A percentile compares a stretch with the other conserved stretches of the same genome.
These are phyloP conservation scores for Neoboletus subvelutipes DNA, from an alignment of 768 basidiomycete genomes.

Conservation along the genomic window DNA sequence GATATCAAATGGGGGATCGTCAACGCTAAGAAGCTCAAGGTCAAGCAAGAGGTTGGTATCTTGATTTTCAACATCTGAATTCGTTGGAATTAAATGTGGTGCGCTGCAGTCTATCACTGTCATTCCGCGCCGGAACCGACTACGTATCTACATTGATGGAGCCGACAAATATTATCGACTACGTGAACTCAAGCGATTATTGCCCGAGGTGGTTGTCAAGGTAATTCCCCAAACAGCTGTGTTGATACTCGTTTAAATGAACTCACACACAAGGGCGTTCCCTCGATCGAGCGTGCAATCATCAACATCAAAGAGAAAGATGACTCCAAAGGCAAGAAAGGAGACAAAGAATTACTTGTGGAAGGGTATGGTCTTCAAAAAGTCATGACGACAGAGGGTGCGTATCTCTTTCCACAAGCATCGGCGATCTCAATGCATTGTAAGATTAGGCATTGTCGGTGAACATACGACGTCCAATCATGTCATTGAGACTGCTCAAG, in stretches of 20 bases:
- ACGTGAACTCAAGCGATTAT: slow-evolving; percentile 79
- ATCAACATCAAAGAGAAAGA: slow-evolving; percentile 95
- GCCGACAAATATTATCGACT: slow-evolving; percentile 80
- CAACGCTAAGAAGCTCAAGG: slow-evolving; percentile 83
- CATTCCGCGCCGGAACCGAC: slow-evolving; percentile 68
- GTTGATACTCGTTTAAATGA: not conserved
- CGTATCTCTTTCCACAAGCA: slow-evolving; percentile 10
- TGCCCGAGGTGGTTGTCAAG: slow-evolving; percentile 90
- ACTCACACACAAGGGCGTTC: slow-evolving; percentile 60
- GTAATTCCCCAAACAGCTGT: slow-evolving; percentile 35
- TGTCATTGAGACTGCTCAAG: slow-evolving; percentile 92
- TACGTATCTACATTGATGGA: slow-evolving; percentile 78
- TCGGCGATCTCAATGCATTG: not conserved
- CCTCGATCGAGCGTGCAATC: slow-evolving; percentile 86
- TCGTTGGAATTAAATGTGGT: not conserved
- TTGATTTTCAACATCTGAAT: not conserved
- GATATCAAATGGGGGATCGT: slow-evolving; percentile 93
- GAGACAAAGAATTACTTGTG: slow-evolving; percentile 88
- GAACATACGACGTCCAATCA: slow-evolving; percentile 93
- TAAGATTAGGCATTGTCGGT: slow-evolving; percentile 76
- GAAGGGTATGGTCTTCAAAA: slow-evolving; percentile 96
- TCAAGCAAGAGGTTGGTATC: slow-evolving; percentile 72
- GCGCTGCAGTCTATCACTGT: slow-evolving; percentile 67
- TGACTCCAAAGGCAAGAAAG: slow-evolving; percentile 74
- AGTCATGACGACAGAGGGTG: slow-evolving; percentile 97